phyloP scores from a whole-genome alignment of 2,329 filamentous ascomycete species.

The Colletotrichum truncatum region DNA sequence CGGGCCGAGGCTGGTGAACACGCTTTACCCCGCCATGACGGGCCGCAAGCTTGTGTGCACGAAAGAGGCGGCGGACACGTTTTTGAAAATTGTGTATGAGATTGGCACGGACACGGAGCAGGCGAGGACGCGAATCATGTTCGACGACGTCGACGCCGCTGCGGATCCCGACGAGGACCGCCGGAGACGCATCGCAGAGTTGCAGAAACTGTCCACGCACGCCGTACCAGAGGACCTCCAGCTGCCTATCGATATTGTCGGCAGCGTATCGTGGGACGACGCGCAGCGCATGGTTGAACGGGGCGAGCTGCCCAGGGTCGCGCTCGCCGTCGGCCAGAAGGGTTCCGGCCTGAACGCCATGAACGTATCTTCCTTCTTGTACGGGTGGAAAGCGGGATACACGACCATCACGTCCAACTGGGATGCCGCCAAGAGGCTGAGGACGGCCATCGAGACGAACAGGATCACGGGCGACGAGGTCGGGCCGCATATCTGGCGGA shows the following conservation, averaged over 20 bases:
- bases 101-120: conserved; percentile 49
- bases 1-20: conserved; percentile 30
- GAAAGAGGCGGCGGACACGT: conserved; percentile 47
- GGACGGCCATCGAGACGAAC: conserved; percentile 25
- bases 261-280: conserved; percentile 37
- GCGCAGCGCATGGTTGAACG: conserved; percentile 37
- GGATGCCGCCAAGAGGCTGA: conserved; percentile 39
- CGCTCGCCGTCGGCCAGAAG: conserved; percentile 41
- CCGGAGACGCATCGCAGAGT: conserved; percentile 34
- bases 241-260: conserved; percentile 44
- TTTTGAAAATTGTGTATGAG: conserved; percentile 43
- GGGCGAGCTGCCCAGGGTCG: conserved; percentile 42
- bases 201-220: conserved; percentile 44
- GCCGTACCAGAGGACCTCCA: conserved; percentile 42
- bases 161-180: conserved; percentile 14
- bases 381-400: conserved; percentile 46
- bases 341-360: conserved; percentile 44
- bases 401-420: conserved; percentile 51
- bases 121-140: conserved; percentile 44
- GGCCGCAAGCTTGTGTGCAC: conserved; percentile 47
- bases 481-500: conserved; percentile 30
- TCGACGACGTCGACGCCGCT: conserved; percentile 26
- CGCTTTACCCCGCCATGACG: conserved; percentile 45
- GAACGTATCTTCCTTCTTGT: conserved; percentile 49
- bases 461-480: conserved; percentile 2